Conservation (phyloP, 164 flowering plant genomes). For the Brasenia schreberi region DNA sequence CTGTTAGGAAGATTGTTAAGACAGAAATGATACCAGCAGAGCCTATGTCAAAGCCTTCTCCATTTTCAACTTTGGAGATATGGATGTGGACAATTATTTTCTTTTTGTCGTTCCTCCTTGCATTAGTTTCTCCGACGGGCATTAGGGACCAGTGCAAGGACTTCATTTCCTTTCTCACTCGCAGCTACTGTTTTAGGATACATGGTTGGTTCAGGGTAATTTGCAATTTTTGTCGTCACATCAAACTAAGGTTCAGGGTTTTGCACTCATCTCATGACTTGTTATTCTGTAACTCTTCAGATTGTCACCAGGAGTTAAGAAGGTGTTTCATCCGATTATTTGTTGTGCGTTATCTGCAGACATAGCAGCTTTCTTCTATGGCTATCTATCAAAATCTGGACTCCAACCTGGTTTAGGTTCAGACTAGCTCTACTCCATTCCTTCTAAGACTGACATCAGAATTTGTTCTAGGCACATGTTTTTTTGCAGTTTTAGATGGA, state of each 20-base stretch:
- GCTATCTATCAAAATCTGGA: slow-evolving; percentile 58
- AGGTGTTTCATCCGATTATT: slow-evolving; percentile 81
- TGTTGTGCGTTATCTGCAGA: slow-evolving; percentile 81
- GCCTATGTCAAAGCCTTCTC: slow-evolving; percentile 80
- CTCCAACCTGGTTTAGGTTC: slow-evolving; percentile 75
- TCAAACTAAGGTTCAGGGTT: background rate
- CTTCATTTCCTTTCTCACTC: slow-evolving; percentile 85
- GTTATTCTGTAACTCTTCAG: slow-evolving; percentile 19
- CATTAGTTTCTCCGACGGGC: slow-evolving; percentile 45
- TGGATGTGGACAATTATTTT: slow-evolving; percentile 64
- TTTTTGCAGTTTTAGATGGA: no score
- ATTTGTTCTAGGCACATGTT: no score
- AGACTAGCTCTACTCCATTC: no score
- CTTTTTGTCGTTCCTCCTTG: slow-evolving; percentile 43
- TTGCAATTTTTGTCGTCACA: background rate
- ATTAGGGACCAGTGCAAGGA: slow-evolving; percentile 74
- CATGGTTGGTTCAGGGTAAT: slow-evolving; percentile 80
- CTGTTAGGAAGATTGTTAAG: slow-evolving; percentile 78
- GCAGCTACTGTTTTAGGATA: slow-evolving; percentile 87
- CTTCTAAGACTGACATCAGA: no score
- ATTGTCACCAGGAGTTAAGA: slow-evolving; percentile 65
- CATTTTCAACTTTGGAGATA: slow-evolving; percentile 53
- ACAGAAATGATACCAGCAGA: slow-evolving; percentile 82
- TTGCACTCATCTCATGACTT: background rate
- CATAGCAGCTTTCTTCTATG: slow-evolving; percentile 70